Evolutionary conservation across 768 basidiomycete species (phyloP), one percentile per base, ranked within the genome.

Genomic region (Mrakia frigida): DNA sequence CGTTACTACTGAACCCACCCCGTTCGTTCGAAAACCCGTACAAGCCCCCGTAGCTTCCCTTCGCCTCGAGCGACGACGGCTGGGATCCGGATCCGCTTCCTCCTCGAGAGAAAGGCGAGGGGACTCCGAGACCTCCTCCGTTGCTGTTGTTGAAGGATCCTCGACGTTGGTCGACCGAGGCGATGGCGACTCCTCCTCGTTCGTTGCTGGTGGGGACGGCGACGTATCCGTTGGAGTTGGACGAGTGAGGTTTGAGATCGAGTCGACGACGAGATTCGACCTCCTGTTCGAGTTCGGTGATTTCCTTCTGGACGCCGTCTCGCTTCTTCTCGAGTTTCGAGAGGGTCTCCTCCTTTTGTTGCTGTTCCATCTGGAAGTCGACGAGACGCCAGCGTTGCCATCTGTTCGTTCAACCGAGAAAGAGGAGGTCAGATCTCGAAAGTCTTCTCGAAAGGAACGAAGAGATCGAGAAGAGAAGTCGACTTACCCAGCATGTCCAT

Each of bases 311-410:
- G 65, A 68, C 65, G 33, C 23, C 13, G 35, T 35, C 37, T 37
- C 39, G 35, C 25, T 41, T 39, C 25, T 39, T 35, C 65, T 68
- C 25, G 37, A 68, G 65, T 37, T 41, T 39, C 21, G 35, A n/a
- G 21, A 68, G 35, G 25, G 23, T 35, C 6, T 68, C 65, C 21
- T 41, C 37, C 65, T 68, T 68, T 37, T 68, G 65, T 23, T 68
- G 35, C 82, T 88, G 91, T 81, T 93, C 92, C 78, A 90, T 89
- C 73, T 86, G 86, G 68, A 91, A 86, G 79, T 93, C 92, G 72
- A 88, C 88, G 72, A 84, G 82, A 21, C 93, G 90, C 59, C 93
- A 86, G 76, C 87, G 87, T 82, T 93, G 92, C 92, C 92, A 94
- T 72, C 71, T 72, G 71, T 7, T 14, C 7, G 9, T 31, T 23